Evolutionary conservation across 2,329 filamentous ascomycete species (phyloP), one percentile per base, ranked within the genome.

Genomic region (Blumeriella jaapii): DNA sequence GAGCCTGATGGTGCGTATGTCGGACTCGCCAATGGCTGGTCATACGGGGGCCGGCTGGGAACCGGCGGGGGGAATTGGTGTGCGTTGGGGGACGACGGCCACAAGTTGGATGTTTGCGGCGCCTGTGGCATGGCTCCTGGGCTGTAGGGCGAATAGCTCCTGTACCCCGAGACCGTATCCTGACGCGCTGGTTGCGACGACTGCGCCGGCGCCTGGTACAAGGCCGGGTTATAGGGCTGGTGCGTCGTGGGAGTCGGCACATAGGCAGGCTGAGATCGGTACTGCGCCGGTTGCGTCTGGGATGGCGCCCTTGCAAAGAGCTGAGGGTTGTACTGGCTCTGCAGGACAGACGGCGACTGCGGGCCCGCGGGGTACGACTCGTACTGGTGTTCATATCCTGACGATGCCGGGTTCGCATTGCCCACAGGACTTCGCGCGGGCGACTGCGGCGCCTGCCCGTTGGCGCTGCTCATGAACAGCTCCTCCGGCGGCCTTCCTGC

Each of bases 141-240:
- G 30, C 43, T 48, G 31, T 50, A 50, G 11, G 57, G 7, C 65
- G 64, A 44, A 63, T 59, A 28, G 64, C 71, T 29, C 67, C 59
- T 72, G 68, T 29, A 77, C 57, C 26, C 73, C 67, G 36, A 73
- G 65, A 54, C 75, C 68, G 11, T 49, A 16, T 34, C 24, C 18
- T 73, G 77, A 1, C 73, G 72, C 39, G 75, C 69, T 33, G 71
- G 63, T 40, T 65, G 62, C 8, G 74, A 52, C n/a, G 66, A 61
- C 2, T 63, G 57, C 5, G 64, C 61, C 15, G 61, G 34, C 31
- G 46, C 51, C 29, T 65, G 62, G 16, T 62, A 58, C 25, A 55
- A 53, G 20, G 61, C 59, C 2, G 83, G 82, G 52, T 87, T 89
- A 59, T 87, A 89, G 27, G 70, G 65, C 57, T 44, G 67, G 59